Base-by-base conservation (phyloP, 2,329 filamentous ascomycete species). In the Phyllosticta ampelicida region DNA sequence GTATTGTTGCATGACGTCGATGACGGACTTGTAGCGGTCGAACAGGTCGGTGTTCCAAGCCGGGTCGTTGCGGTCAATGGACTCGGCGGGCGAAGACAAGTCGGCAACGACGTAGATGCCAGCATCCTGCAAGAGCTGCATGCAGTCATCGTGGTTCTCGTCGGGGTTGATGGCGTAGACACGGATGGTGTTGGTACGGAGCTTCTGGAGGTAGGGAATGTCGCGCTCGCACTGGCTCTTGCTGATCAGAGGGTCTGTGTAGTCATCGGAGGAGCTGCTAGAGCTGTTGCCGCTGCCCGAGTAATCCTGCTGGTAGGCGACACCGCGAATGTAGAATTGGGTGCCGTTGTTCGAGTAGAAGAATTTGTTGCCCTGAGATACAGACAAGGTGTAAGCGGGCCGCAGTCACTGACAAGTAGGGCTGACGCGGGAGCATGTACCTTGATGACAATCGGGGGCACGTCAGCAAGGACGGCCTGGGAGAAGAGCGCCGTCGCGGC, bases 41-140 rank as follows among this genome's bases (percentile, higher is more conserved):
- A 85, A 95, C 53, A 96, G 80, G 11, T 81, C 80, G 56, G 85
- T 81, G 71, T 90, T 85, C 94, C 94, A 99, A 61, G 78, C 68
- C 18, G 92, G 87, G 64, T 80, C 74, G 69, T 89, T 80, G 64
- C 91, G 89, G 78, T 91, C 86, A 80, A 99, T 96, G 56, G 94
- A 97, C 59, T 81, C 72, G 57, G 75, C 77, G 29, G 94, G 94
- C 71, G 95, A 85, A 20, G 86, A 87, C 65, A 99, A 78, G 78
- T 99, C 94, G 64, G 90, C 87, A 66, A 99, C 83, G 68, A 99
- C 86, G 74, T 97, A 99, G 78, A 99, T 97, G 68, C 90, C 92
- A 59, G 87, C 88, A 61, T 87, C 83, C 59, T 87, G 80, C 54
- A 99, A 82, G 63, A 89, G 73, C 65, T 80, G 78, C 91, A 99